A percentile compares a stretch with the other conserved stretches of the same genome.
These are phyloP conservation scores for Boletus subluridellus DNA, from an alignment of 1,284 basidiomycete genomes.

Conservation along the genomic window DNA sequence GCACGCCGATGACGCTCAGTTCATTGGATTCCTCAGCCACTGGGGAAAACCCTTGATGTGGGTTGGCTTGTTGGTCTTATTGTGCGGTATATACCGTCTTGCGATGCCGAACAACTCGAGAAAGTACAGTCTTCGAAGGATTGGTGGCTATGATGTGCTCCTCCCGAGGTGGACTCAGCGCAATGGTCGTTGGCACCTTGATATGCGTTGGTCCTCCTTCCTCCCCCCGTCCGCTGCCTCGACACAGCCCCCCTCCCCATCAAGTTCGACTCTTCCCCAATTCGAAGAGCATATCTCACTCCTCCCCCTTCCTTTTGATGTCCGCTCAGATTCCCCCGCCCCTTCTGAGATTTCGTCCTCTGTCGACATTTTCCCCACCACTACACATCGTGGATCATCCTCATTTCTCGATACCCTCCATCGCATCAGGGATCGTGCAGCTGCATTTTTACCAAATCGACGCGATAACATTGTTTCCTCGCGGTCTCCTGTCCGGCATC, in stretches of 20 bases:
- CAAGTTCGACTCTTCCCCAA: constrained; percentile 41
- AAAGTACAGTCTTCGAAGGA: constrained; percentile 54
- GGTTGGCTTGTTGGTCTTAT: constrained; percentile 68
- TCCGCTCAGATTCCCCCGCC: constrained; percentile 53
- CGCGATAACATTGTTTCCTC: constrained; percentile 37
- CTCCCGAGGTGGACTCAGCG: constrained; percentile 67
- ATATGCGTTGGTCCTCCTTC: constrained; percentile 59
- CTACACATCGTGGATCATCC: constrained; percentile 37
- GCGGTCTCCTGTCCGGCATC: constrained; percentile 44
- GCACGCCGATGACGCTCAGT: constrained; percentile 92
- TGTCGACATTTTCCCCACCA: constrained; percentile 38
- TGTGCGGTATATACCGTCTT: constrained; percentile 66
- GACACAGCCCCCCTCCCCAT: constrained; percentile 49
- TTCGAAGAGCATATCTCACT: constrained; percentile 56
- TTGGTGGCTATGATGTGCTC: constrained; percentile 71
- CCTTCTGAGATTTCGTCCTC: constrained; percentile 46
- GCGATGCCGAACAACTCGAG: constrained; percentile 55
- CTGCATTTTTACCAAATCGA: constrained; percentile 43
- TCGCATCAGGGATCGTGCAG: constrained; percentile 54
- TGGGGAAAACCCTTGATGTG: constrained; percentile 88
- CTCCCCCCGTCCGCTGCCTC: constrained; percentile 48
- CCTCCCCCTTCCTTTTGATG: constrained; percentile 60
- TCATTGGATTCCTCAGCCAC: constrained; percentile 83
- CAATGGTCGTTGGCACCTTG: constrained; percentile 68
- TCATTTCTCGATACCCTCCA: constrained; percentile 51